Base-by-base conservation (phyloP, 192 early-diverging fungal genomes). In the Linnemannia schmuckeri region DNA sequence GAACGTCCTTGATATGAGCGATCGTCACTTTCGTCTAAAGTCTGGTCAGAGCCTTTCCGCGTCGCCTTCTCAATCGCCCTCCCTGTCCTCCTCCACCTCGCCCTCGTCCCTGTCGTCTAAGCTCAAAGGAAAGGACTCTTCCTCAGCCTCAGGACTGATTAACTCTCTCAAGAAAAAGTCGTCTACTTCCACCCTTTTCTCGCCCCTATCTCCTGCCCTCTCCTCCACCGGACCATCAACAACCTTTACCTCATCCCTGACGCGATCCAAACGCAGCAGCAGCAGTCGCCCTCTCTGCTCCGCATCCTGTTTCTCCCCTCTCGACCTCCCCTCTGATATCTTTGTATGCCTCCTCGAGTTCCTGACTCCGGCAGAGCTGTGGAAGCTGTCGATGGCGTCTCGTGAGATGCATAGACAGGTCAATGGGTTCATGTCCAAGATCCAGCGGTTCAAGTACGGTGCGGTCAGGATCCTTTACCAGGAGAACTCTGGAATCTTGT, bases 311-410 rank as follows among this genome's bases (percentile, higher is more conserved):
- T 86, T 86, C 57, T 86, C 84, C 13, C 84, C 79, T 49, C 61
- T 80, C 30, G 79, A 81, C 10, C 71, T 86, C 12, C 84, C 84
- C 9, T 70, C 75, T 1, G 84, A 86, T 22, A 74, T 86, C 27
- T 77, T 86, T 81, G 57, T 86, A 22, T 86, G 24, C 22, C 33
- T 86, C 0, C 75, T 86, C 41, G 70, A 81, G n/a, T 86, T 77
- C 20, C 71, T 86, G n/a, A 68, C 70, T 27, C 84, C 84, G 1
- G 74, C 37, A 9, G 84, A 86, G 69, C 75, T 86, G 2, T 86
- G 84, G 84, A 69, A 76, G 33, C 44, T 86, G 33, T 81, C 70
- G 33, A 79, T 81, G 44, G 78, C 54, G 1, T 86, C 84, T 6
- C 49, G 71, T 12, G 52, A 70, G 40, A 86, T 86, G 79, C 76